Conservation (phyloP, 257 asterid species). For the Rubia yunnanensis region DNA sequence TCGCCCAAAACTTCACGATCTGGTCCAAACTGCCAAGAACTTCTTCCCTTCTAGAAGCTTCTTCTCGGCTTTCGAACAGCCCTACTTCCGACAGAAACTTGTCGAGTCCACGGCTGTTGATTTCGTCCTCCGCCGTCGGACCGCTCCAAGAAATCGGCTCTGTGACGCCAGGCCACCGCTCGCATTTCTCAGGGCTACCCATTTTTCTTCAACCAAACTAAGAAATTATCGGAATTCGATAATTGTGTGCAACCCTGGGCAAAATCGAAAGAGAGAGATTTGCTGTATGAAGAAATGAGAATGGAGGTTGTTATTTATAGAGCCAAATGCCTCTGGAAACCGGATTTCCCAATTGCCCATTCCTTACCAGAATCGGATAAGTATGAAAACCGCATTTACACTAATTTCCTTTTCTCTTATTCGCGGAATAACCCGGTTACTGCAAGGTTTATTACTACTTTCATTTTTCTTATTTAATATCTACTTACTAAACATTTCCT, state of each 20-base stretch:
- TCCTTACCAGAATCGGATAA: background rate
- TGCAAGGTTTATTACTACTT: too few relatives aligned
- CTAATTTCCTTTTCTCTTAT: background rate
- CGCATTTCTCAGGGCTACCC: constrained; percentile 13
- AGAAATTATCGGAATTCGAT: background rate
- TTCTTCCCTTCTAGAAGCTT: constrained; percentile 84
- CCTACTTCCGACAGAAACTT: constrained; percentile 67
- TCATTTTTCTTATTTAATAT: too few relatives aligned
- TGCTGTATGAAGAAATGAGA: background rate
- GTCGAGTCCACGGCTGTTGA: constrained; percentile 17
- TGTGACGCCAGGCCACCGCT: constrained; percentile 16
- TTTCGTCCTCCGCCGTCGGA: constrained; percentile 16
- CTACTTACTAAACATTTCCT: too few relatives aligned
- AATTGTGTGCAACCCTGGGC: background rate
- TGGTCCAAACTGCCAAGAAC: constrained; percentile 90
- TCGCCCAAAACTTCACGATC: constrained; percentile 46
- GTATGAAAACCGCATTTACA: background rate
- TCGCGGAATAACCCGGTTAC: background rate
- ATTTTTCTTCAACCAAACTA: constrained; percentile 4
- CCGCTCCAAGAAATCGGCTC: constrained; percentile 23
- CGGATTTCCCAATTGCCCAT: too few relatives aligned
- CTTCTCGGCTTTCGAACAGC: constrained; percentile 72
- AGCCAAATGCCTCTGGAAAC: too few relatives aligned
- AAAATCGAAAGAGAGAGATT: too few relatives aligned
- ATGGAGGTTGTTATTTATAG: background rate